phyloP scores from a whole-genome alignment of 257 asterid species.

The Paraleonurus japonicus region DNA sequence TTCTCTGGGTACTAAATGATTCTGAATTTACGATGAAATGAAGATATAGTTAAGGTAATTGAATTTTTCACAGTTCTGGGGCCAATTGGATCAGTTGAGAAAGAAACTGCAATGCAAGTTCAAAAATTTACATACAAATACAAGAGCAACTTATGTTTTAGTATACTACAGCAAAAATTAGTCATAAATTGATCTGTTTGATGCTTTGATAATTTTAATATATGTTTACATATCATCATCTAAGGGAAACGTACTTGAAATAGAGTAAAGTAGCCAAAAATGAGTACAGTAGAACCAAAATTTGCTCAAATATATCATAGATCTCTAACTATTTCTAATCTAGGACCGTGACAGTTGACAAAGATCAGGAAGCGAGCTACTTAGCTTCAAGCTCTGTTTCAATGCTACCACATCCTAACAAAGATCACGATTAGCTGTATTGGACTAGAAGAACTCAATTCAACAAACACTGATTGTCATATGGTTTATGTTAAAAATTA shows the following conservation, averaged over 20 bases:
- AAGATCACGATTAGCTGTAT: background rate
- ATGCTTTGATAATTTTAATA: background rate
- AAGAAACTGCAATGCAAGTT: background rate
- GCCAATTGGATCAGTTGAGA: background rate
- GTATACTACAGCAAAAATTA: background rate
- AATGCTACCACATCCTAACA: background rate
- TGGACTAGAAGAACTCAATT: background rate
- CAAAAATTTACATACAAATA: background rate
- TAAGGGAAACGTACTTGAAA: background rate
- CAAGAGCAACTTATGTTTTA: background rate
- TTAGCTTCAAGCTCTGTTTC: background rate
- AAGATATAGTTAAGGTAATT: background rate
- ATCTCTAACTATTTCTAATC: background rate
- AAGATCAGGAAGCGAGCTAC: background rate
- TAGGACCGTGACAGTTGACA: background rate
- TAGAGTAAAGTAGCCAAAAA: background rate
- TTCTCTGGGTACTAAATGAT: background rate
- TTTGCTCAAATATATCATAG: background rate
- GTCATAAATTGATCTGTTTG: background rate
- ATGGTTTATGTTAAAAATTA: constrained; percentile 3
- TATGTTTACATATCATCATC: background rate
- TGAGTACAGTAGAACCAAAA: background rate
- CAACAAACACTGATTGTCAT: background rate
- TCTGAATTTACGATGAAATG: background rate
- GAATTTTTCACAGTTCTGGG: background rate